These are phyloP conservation scores for Daldinia eschscholtzii DNA, from an alignment of 2,329 filamentous ascomycete genomes.

Conservation along the genomic window DNA sequence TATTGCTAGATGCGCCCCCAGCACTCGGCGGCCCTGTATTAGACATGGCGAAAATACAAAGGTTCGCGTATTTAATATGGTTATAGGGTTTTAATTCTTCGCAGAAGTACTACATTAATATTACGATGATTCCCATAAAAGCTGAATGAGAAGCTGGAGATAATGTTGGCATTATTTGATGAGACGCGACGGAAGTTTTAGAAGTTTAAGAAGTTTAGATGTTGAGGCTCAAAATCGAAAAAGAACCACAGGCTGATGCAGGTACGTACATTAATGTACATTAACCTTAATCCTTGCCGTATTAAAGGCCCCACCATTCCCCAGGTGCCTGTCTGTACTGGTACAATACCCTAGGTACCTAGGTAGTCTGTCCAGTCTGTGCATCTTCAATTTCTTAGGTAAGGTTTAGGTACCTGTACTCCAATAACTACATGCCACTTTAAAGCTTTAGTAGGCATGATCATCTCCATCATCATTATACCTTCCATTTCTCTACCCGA, in stretches of 20 bases:
- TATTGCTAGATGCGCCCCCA: conserved; percentile 44
- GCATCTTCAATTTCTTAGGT: neutral
- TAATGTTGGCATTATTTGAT: conserved; percentile 23
- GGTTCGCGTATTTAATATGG: neutral
- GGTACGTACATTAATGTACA: conserved; percentile 4
- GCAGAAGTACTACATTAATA: neutral
- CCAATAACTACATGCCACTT: neutral
- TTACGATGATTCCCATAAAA: neutral
- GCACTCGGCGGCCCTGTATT: conserved; percentile 43
- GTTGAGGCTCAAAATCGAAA: conserved; percentile 43
- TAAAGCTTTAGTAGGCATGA: neutral
- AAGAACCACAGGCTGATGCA: conserved; percentile 8
- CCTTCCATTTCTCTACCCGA: too few relatives aligned
- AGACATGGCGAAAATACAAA: conserved; percentile 41
- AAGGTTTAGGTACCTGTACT: neutral
- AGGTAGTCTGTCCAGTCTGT: neutral
- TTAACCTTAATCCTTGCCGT: too few relatives aligned
- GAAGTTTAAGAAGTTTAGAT: conserved; percentile 10
- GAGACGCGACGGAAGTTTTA: neutral
- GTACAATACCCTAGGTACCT: neutral
- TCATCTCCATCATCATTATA: too few relatives aligned
- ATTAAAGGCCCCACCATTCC: neutral
- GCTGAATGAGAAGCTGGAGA: neutral
- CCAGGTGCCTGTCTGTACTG: neutral
- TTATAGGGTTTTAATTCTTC: neutral